Base-by-base conservation (phyloP, 2,329 filamentous ascomycete species). In the Nothophoma quercina region DNA sequence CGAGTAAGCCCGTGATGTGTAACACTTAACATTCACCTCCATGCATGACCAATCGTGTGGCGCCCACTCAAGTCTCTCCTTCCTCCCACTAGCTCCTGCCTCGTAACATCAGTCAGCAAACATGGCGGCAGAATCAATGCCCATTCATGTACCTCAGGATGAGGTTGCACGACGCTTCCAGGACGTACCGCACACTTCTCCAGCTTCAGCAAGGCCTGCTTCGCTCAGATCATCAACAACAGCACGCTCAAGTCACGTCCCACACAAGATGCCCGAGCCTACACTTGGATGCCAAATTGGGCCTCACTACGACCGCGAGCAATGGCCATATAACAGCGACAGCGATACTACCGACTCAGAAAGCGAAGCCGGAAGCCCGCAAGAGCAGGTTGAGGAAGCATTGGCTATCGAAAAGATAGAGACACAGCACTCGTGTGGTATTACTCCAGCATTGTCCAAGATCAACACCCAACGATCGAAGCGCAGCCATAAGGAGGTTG, bases 241-340 rank as follows among this genome's bases (percentile, higher is more conserved):
- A 42, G 35, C n/a, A 32, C 36, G 28, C 13, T 33, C 41, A 33
- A 12, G 9, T 5, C 7, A 13, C 6, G 9, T n/a, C 6, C 21
- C 40, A 23, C 10, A 15, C 15, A 55, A 48, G 7, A 68, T 67
- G 64, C 35, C 56, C 7, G 35, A 43, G 2, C 58, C 64, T 3
- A 53, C 56, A 1, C 52, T 68, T 38, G 66, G 66, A 7, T 67
- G 62, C 47, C 65, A 70, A 32, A 70, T 70, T 5, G 65, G 66
- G 10, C 66, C 65, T 0, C 41, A 63, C 12, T 70, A 69, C 39
- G 41, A 64, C 3, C 49, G 58, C 21, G 60, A 61, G 9, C 48
- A 55, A n/a, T 52, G 29, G 34, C 39, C 49, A 9, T 61, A 60
- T 33, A 45, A 59, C 15, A 58, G 38, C 10, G 59, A 59, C n/a